Conservation (phyloP, 495 filamentous ascomycete species). For the Penicillium diatomitis region DNA sequence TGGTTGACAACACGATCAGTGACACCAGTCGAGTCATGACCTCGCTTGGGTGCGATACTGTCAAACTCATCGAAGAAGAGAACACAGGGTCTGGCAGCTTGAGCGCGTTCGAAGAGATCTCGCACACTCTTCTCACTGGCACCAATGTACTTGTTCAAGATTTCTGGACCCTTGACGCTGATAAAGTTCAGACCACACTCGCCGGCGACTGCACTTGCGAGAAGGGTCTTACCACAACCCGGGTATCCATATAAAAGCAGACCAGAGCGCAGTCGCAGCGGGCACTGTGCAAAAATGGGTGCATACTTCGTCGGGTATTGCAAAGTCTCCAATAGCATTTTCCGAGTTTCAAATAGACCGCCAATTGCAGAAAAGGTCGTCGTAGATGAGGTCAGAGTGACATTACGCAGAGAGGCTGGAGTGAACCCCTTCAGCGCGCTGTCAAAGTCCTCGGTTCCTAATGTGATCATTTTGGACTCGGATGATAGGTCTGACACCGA, state of each 20-base stretch:
- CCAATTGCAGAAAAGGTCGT: constrained; percentile 88
- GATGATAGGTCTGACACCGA: constrained; percentile 36
- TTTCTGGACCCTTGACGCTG: constrained; percentile 94
- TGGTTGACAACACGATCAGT: constrained; percentile 99
- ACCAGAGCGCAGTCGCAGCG: constrained; percentile 83
- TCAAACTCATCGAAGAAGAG: constrained; percentile 99
- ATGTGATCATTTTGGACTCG: constrained; percentile 41
- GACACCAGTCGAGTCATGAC: constrained; percentile 92
- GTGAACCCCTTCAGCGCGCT: constrained; percentile 84
- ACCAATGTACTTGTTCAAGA: constrained; percentile 97
- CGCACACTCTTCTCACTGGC: constrained; percentile 91
- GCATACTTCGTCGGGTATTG: constrained; percentile 98
- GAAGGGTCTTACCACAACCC: constrained; percentile 90
- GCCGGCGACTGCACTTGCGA: constrained; percentile 87
- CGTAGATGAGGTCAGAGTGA: constrained; percentile 81
- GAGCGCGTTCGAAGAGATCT: constrained; percentile 86
- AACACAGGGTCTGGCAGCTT: constrained; percentile 82
- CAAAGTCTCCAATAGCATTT: constrained; percentile 82
- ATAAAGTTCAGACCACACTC: constrained; percentile 98
- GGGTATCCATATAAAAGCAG: constrained; percentile 90
- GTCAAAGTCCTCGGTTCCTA: constrained; percentile 67
- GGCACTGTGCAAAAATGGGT: constrained; percentile 93
- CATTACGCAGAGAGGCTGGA: constrained; percentile 85
- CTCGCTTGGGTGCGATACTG: constrained; percentile 91
- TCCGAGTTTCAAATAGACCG: constrained; percentile 73